phyloP scores from a whole-genome alignment of 225 moss, liverwort and hornwort species.

The Polytrichum commune region DNA sequence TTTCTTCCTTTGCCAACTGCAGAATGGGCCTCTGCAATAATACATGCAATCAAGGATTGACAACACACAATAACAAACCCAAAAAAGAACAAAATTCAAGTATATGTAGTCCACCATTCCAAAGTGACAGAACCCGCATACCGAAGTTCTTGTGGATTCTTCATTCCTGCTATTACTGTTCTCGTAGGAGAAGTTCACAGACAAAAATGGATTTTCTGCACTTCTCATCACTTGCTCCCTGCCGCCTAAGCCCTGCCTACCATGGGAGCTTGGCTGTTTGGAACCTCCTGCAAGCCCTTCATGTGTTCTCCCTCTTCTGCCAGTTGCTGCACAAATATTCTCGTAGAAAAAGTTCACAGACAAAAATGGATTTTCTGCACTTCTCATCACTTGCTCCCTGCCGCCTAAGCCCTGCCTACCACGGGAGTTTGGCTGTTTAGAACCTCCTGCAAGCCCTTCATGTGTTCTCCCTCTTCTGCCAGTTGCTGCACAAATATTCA shows the following conservation, averaged over 20 bases:
- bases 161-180: constrained; percentile 16
- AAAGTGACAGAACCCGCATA: constrained; percentile 12
- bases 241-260: constrained; percentile 23
- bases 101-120: background rate
- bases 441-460: constrained; percentile 17
- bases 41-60: background rate
- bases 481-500: constrained; percentile 26
- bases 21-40: constrained; percentile 17
- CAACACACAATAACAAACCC: too few species aligned
- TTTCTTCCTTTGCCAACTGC: constrained; percentile 15
- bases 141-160: constrained; percentile 17
- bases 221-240: constrained; percentile 17
- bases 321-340: constrained; percentile 26
- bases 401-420: constrained; percentile 24
- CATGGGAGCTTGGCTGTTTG: constrained; percentile 19
- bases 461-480: constrained; percentile 35
- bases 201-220: constrained; percentile 31
- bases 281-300: constrained; percentile 20
- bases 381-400: constrained; percentile 16
- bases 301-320: constrained; percentile 34
- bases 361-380: constrained; percentile 28
- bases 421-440: constrained; percentile 20
- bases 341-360: constrained; percentile 18
- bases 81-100: background rate
- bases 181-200: constrained; percentile 44